These are phyloP conservation scores for Arthrobotrys conoides DNA, from an alignment of 2,329 filamentous ascomycete genomes.

Conservation along the genomic window DNA sequence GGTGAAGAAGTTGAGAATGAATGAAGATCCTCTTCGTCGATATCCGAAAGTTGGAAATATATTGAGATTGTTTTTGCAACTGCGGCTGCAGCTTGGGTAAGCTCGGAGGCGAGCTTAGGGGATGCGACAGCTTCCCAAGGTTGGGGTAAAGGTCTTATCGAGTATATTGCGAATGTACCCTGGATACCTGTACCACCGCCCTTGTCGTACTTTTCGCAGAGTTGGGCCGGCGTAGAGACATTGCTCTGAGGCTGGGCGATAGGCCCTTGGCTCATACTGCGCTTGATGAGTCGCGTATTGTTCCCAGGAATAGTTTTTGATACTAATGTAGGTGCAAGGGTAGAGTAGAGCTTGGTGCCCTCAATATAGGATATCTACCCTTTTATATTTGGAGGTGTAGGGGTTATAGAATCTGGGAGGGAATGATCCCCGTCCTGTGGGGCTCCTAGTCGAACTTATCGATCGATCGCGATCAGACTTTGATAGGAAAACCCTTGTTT, in stretches of 20 bases:
- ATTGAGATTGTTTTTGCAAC: conserved; percentile 38
- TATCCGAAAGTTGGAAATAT: conserved; percentile 25
- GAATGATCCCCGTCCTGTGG: background rate
- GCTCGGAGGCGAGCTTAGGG: conserved; percentile 4
- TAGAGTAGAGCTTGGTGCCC: background rate
- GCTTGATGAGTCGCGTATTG: background rate
- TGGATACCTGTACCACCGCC: conserved; percentile 35
- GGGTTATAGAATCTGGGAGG: background rate
- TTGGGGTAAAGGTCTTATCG: conserved; percentile 19
- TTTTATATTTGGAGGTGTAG: background rate
- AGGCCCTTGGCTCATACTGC: conserved; percentile 25
- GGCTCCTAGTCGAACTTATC: background rate
- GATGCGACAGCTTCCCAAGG: conserved; percentile 21
- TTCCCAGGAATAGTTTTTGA: background rate
- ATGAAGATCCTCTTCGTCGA: conserved; percentile 30
- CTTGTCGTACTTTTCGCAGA: conserved; percentile 54
- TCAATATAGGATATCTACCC: background rate
- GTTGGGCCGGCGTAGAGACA: conserved; percentile 37
- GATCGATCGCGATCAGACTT: background rate
- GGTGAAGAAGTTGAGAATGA: conserved; percentile 37
- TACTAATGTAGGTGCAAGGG: background rate
- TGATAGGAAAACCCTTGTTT: background rate
- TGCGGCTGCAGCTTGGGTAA: conserved; percentile 4
- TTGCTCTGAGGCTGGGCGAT: background rate
- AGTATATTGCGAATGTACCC: conserved; percentile 48